Percentiles rank a stretch among this genome's conserved stretches.
Evolutionary conservation across 73 alveolate genomes (phyloP).

Genomic region (Paramecium primaurelia): DNA sequence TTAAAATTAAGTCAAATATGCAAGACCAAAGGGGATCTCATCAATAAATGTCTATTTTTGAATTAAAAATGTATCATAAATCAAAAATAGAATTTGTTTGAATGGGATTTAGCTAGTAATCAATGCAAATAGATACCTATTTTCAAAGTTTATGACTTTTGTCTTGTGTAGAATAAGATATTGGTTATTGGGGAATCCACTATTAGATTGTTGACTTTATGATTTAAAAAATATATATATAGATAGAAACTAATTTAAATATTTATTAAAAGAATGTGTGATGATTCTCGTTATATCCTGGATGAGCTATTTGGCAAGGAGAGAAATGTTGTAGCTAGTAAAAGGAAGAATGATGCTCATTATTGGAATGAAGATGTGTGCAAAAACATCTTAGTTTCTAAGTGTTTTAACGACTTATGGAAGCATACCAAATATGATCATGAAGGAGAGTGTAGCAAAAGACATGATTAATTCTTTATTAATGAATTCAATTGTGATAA

Average conservation of each 20-base stretch:
- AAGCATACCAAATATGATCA: constrained; percentile 50
- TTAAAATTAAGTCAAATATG: not conserved
- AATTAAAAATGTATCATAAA: not conserved
- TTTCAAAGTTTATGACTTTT: not conserved
- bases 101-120: not conserved
- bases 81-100: not conserved
- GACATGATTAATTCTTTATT: constrained; percentile 29
- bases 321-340: not conserved
- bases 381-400: constrained; percentile 1
- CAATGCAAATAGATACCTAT: not conserved
- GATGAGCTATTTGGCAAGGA: constrained; percentile 51
- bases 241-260: not conserved
- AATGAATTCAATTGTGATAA: not conserved
- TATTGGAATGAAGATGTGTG: constrained; percentile 56
- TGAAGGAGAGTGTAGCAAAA: constrained; percentile 37
- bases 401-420: constrained; percentile 35
- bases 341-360: constrained; percentile 48
- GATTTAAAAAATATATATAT: not conserved
- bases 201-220: not conserved
- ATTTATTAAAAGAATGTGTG: constrained; percentile 16
- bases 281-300: constrained; percentile 1
- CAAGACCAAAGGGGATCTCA: not conserved
- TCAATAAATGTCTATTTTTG: not conserved
- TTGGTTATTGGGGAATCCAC: not conserved
- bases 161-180: not conserved